Base-by-base conservation (phyloP, 192 early-diverging fungal genomes). In the Linnemannia exigua region DNA sequence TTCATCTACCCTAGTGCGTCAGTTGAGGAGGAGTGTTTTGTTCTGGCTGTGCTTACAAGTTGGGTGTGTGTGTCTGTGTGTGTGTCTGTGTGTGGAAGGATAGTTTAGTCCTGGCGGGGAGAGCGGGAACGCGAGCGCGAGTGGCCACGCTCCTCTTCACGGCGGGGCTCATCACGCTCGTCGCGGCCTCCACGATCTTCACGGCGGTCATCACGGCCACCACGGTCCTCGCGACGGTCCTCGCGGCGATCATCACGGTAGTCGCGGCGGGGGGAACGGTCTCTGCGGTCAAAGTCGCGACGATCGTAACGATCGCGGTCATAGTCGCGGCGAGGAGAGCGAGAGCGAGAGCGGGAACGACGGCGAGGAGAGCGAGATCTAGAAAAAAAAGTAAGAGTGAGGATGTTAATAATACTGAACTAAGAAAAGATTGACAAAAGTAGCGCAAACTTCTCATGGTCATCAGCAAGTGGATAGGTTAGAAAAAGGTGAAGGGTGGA, bases 301-400 rank as follows among this genome's bases (percentile, higher is more conserved):
- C 63, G 41, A 33, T 78, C 76, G 35, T 61, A 61, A 20, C 67
- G 66, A 70, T 78, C 76, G 47, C 82, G 82, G 77, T 75, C 63
- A 38, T 80, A 73, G 35, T 78, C 78, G 46, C 82, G 74, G 66
- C 80, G 81, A 51, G 72, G 76, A 28, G 79, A 84, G 74, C 80
- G 73, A 51, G 75, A 79, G 33, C 79, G 79, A 41, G 70, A 84
- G 15, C 82, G 74, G 28, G 67, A 79, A 31, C 72, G 75, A 50
- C 79, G 77, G 52, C 70, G 77, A 41, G 68, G 68, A 54, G 74
- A 80, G 41, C 74, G 84, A 54, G 77, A 87, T 76, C 84, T 79
- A 50, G 19, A 47, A 58, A 4, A 44, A 3, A 8, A 22, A 22
- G n/a, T n/a, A 17, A 44, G 44, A 51, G 8, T 22, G 11, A 68